Conservation (phyloP, 805 yeast species). For the Yarrowia bubula region DNA sequence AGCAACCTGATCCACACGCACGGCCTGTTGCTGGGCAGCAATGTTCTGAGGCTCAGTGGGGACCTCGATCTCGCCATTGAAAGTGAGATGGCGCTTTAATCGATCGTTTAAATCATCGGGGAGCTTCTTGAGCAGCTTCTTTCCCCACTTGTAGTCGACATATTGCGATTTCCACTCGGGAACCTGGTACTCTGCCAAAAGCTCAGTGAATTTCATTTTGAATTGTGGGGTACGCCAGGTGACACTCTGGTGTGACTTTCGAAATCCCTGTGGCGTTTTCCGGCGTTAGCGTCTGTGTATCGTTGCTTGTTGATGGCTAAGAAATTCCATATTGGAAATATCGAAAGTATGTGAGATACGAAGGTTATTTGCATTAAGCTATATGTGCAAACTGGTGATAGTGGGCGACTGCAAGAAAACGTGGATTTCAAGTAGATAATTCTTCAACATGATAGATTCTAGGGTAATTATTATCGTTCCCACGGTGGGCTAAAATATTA, state of each 20-base stretch:
- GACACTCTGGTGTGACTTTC: background rate
- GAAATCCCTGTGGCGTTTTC: background rate
- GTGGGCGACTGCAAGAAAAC: background rate
- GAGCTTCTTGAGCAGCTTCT: slow-evolving; percentile 22
- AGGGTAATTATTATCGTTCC: too few species aligned
- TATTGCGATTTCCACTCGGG: slow-evolving; percentile 49
- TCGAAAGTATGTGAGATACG: background rate
- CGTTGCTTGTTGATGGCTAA: background rate
- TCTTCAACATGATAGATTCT: too few species aligned
- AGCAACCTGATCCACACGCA: background rate
- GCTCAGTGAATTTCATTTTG: slow-evolving; percentile 20
- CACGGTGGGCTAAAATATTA: too few species aligned
- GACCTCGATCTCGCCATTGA: background rate
- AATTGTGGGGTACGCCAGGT: background rate
- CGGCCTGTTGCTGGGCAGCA: slow-evolving; percentile 7
- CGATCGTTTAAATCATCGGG: slow-evolving; percentile 12
- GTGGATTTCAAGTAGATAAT: background rate
- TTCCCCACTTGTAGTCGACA: slow-evolving; percentile 40
- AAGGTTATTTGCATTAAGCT: background rate
- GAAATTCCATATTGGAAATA: background rate
- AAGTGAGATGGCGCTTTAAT: background rate
- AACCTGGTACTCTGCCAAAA: slow-evolving; percentile 33
- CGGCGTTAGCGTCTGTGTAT: background rate
- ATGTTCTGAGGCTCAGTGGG: background rate
- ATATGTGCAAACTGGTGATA: background rate